These are phyloP conservation scores for Colletotrichum navitas DNA, from an alignment of 2,329 filamentous ascomycete species.

Conservation along the genomic window DNA sequence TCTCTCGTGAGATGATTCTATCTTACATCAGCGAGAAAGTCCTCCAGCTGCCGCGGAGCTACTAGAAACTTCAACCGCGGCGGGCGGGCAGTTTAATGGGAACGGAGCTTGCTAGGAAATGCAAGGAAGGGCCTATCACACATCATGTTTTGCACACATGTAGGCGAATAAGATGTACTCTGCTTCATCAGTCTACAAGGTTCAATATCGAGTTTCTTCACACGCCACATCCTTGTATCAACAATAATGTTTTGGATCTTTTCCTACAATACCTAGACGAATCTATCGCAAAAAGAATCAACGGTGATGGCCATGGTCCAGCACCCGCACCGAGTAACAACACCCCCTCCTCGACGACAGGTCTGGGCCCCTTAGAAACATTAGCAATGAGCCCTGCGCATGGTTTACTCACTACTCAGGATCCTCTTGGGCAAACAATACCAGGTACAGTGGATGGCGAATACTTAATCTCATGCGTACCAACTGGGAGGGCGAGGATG, in stretches of 20 bases:
- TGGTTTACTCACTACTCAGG: neutral
- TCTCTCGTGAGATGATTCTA: slow-evolving; percentile 80
- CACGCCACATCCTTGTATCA: slow-evolving; percentile 45
- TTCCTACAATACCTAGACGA: slow-evolving; percentile 55
- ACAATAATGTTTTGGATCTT: slow-evolving; percentile 55
- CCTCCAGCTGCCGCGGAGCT: slow-evolving; percentile 75
- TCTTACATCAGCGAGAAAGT: slow-evolving; percentile 80
- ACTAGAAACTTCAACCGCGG: slow-evolving; percentile 54
- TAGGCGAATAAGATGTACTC: fast-evolving
- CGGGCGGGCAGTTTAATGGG: neutral
- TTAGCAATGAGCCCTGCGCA: slow-evolving; percentile 1
- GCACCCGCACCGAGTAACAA: slow-evolving; percentile 27
- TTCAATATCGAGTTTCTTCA: too few species aligned
- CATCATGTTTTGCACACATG: neutral
- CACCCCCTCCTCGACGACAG: neutral
- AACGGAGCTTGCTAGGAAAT: neutral
- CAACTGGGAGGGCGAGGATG: slow-evolving; percentile 54
- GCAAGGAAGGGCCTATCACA: neutral
- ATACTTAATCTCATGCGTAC: slow-evolving; percentile 51
- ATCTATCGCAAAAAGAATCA: slow-evolving; percentile 53
- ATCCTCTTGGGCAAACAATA: slow-evolving; percentile 28
- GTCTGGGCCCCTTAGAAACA: slow-evolving; percentile 23
- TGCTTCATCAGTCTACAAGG: neutral
- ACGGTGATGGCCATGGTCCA: slow-evolving; percentile 43
- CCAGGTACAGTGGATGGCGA: slow-evolving; percentile 51